These are phyloP conservation scores for Vaucheria bursata DNA, from an alignment of 352 stramenopile species.

Conservation along the genomic window DNA sequence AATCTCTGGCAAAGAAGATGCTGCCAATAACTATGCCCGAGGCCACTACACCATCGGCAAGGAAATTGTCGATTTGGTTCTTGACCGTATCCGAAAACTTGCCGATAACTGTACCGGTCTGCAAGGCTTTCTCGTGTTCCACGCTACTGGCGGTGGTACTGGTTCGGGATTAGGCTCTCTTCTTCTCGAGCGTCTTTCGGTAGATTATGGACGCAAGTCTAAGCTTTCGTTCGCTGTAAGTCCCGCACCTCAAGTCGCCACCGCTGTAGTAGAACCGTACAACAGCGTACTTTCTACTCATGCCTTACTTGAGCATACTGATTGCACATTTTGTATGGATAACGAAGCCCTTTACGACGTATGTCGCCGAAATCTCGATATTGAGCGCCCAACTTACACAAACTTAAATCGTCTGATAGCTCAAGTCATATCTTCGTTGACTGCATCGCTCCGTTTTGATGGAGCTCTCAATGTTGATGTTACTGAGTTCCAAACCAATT, in stretches of 20 bases:
- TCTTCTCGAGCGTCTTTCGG: conserved; percentile 86
- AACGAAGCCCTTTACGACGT: conserved; percentile 97
- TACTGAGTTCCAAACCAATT: conserved; percentile 98
- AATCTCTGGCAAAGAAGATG: conserved; percentile 94
- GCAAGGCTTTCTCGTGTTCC: conserved; percentile 94
- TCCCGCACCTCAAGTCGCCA: conserved; percentile 89
- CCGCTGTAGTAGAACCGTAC: conserved; percentile 95
- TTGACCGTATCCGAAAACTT: conserved; percentile 91
- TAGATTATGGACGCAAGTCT: conserved; percentile 93
- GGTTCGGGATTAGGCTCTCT: conserved; percentile 91
- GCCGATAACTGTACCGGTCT: conserved; percentile 91
- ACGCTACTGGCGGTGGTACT: conserved; percentile 91
- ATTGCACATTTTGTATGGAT: conserved; percentile 88
- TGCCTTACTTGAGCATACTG: conserved; percentile 89
- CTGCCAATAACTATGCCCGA: conserved; percentile 74
- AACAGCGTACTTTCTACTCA: conserved; percentile 93
- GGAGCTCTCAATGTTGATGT: conserved; percentile 96
- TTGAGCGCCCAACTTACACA: conserved; percentile 94
- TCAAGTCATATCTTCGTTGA: conserved; percentile 92
- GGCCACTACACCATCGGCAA: conserved; percentile 77
- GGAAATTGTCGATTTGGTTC: conserved; percentile 89
- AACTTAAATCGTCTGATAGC: conserved; percentile 98
- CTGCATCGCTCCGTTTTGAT: conserved; percentile 96
- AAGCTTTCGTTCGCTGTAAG: conserved; percentile 95
- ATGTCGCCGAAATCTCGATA: conserved; percentile 87